phyloP scores from a whole-genome alignment of 169 alveolate genomes.

The Plasmodium relictum region DNA sequence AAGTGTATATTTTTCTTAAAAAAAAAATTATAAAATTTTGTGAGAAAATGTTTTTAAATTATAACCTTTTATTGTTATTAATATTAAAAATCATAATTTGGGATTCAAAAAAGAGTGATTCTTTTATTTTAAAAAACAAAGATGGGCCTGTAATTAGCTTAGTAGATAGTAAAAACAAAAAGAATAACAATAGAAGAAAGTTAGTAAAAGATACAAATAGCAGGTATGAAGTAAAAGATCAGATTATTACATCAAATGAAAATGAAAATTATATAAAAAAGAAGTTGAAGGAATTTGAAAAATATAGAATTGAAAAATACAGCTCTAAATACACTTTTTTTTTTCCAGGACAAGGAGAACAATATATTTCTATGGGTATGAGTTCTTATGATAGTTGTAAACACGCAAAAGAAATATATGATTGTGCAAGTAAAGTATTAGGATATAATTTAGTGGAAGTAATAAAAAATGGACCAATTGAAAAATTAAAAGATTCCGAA shows the following conservation, averaged over 20 bases:
- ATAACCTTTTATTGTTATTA: not conserved
- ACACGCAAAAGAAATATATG: conserved; percentile 74
- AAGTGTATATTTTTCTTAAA: not conserved
- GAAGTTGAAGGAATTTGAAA: conserved; percentile 55
- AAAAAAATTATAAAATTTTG: not conserved
- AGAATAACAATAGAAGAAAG: conserved; percentile 5
- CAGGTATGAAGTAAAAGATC: not conserved
- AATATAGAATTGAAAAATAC: conserved; percentile 53
- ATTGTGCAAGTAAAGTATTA: conserved; percentile 77
- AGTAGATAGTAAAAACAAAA: conserved; percentile 5
- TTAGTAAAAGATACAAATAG: not conserved
- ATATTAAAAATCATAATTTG: conserved; percentile 18
- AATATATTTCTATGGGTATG: conserved; percentile 78
- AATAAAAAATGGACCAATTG: conserved; percentile 80
- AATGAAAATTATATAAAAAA: conserved; percentile 59
- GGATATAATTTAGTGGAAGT: conserved; percentile 79
- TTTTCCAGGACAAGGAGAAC: conserved; percentile 87
- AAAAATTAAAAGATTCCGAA: conserved; percentile 74
- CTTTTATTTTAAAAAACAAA: conserved; percentile 21
- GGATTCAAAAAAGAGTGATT: conserved; percentile 13
- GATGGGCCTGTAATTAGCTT: not conserved
- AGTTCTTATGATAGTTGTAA: conserved; percentile 66
- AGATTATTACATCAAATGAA: conserved; percentile 55
- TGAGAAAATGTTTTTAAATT: conserved; percentile 12
- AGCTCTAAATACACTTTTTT: conserved; percentile 77